Evolutionary conservation across 345 rosid species (phyloP), one percentile per base, ranked within the genome.

Genomic region (Eucalyptus regnans): DNA sequence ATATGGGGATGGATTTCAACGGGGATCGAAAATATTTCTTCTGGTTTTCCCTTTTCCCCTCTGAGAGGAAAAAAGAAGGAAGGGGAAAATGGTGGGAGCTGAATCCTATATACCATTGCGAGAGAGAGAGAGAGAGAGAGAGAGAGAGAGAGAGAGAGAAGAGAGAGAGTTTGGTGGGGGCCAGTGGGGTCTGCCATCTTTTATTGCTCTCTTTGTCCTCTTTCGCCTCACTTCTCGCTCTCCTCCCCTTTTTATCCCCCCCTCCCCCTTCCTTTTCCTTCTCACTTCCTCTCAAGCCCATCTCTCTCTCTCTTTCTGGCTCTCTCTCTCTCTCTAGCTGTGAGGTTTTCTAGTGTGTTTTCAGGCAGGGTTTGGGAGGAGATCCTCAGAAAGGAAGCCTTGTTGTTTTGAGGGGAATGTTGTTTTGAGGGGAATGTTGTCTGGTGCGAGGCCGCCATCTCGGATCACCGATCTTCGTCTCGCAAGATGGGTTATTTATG

Each of bases 391-490:
- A 22, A 18, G 87, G 87, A 86, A 86, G 58, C 48, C 49, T 29
- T 43, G 52, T 64, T 64, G 64, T 92, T 94, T 95, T 96, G 98
- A 93, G 99, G 96, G 99, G 98, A 94, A 91, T 43, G 52, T 64
- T 64, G 64, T 92, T 94, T 95, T 96, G 98, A 93, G 99, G 96
- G 99, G 98, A 94, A 91, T 96, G 97, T 95, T 96, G 97, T 96
- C 98, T 94, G 99, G 98, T 97, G 92, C 99, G 99, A 94, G 96
- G 97, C 90, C 96, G 91, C 90, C 88, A 91, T 90, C 90, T 90
- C 29, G 86, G 46, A 76, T 76, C 48, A 88, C 89, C 92, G 86
- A 81, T 87, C 66, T 50, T 49, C 60, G 18, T 9, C 62, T 25
- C 15, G 43, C 12, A 31, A 15, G 37, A 33, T 86, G n/a, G 84